Evolutionary conservation across 2,329 filamentous ascomycete genomes (phyloP).

Genomic region (Davidsoniella eucalypti): DNA sequence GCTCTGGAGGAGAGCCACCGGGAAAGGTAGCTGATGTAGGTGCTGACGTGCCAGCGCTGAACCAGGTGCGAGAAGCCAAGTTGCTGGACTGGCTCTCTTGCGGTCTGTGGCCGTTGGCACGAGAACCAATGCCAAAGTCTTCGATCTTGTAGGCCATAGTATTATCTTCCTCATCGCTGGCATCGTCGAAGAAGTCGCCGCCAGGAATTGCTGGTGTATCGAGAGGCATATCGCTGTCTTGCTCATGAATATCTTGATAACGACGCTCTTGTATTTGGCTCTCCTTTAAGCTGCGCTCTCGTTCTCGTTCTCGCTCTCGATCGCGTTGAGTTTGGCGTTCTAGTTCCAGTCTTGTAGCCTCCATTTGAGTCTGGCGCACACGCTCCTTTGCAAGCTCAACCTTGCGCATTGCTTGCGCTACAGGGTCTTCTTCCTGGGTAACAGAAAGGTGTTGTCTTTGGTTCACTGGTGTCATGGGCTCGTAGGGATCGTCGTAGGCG

Average conservation of each 20-base stretch:
- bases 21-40: constrained; percentile 8
- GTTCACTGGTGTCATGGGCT: constrained; percentile 41
- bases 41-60: constrained; percentile 9
- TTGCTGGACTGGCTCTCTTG: background rate
- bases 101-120: background rate
- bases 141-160: constrained; percentile 68
- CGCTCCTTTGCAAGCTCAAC: constrained; percentile 63
- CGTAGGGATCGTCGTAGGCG: constrained; percentile 82
- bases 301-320: constrained; percentile 21
- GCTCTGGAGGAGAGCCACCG: background rate
- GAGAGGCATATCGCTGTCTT: background rate
- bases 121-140: constrained; percentile 54
- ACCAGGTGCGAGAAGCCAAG: constrained; percentile 9
- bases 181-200: constrained; percentile 39
- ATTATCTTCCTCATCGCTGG: constrained; percentile 66
- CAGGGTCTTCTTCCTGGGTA: constrained; percentile 25
- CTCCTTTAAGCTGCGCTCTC: constrained; percentile 3
- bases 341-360: constrained; percentile 37
- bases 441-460: constrained; percentile 24
- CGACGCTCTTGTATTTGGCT: background rate
- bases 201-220: constrained; percentile 5
- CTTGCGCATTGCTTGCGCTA: constrained; percentile 34
- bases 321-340: constrained; percentile 23
- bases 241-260: background rate
- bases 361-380: constrained; percentile 56